Percentiles rank a stretch among this genome's conserved stretches.
Conservation (phyloP, 2,329 filamentous ascomycete species). For the Grosmannia huntii region DNA sequence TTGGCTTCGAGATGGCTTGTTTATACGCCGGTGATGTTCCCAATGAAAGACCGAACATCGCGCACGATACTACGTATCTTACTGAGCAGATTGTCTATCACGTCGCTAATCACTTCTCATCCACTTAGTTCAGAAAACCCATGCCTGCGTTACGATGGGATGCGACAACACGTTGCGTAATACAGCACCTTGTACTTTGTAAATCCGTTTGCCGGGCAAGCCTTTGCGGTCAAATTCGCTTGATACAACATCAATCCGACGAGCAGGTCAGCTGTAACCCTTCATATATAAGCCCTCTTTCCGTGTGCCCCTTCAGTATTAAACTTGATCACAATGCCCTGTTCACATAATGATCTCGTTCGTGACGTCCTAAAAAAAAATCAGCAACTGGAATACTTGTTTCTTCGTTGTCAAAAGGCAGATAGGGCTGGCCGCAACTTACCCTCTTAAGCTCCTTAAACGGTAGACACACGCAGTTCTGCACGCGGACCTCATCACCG, state of each 20-base stretch:
- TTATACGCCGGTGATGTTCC: no score
- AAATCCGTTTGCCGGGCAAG: background rate
- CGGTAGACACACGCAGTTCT: conserved; percentile 95
- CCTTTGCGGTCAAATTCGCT: background rate
- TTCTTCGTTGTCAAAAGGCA: background rate
- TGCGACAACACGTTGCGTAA: no score
- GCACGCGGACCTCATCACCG: conserved; percentile 85
- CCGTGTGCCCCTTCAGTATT: no score
- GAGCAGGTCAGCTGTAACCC: background rate
- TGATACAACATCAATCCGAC: background rate
- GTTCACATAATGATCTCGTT: conserved; percentile 84
- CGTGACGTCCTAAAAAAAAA: conserved; percentile 53
- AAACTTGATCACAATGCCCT: background rate
- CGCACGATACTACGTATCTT: background rate
- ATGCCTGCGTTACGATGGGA: background rate
- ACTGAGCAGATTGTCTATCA: background rate
- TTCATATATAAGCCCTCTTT: background rate
- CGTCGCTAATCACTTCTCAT: background rate
- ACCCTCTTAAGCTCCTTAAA: conserved; percentile 97
- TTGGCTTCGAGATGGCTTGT: no score
- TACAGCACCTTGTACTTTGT: background rate
- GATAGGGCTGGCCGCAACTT: conserved; percentile 24
- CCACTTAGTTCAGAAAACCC: background rate
- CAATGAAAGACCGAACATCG: no score
- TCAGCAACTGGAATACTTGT: background rate